Evolutionary conservation across 768 basidiomycete species (phyloP), one percentile per base, ranked within the genome.

Genomic region (Lactarius hatsudake): DNA sequence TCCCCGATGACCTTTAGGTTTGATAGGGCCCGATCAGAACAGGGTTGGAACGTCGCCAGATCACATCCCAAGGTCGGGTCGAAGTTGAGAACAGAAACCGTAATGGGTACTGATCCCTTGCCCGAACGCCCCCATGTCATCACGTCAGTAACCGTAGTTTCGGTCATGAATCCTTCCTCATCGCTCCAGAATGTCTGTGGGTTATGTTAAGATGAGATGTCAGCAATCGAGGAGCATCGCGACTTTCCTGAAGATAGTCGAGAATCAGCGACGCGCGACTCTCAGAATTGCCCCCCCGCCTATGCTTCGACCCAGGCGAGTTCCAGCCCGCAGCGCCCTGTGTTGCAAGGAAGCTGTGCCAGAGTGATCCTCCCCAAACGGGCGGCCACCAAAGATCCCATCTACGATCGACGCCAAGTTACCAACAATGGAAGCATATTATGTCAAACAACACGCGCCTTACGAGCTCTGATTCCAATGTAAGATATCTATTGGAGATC

Each of bases 381-480:
- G 67, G 51, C 2, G 58, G 63, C 63, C 58, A 68, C 67, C 63
- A 64, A 13, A 60, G 53, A 43, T 68, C 67, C 56, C 57, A 67
- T 54, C 66, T 67, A 66, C 1, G 48, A 60, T 26, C 26, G 10
- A 23, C n/a, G 8, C 2, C 8, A 12, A 20, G 28, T 63, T 8
- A 32, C 9, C 18, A 3, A 51, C 30, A 28, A 12, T 5, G 30
- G 12, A 10, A 55, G 45, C 2, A 38, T 1, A 15, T 7, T 1
- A 15, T 7, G 23, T n/a, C 6, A 42, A 18, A 4, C n/a, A 40
- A 40, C 9, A 18, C 9, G 45, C 32, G 32, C 20, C 64, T 59
- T 51, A 68, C 67, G 67, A 68, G 59, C 64, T 68, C 63, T 61
- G 12, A 23, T 65, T 65, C 67, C 67, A 68, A 32, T 64, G 51